Evolutionary conservation across 192 early-diverging fungal genomes (phyloP), one percentile per base, ranked within the genome.

Genomic region (Radiomyces spectabilis): DNA sequence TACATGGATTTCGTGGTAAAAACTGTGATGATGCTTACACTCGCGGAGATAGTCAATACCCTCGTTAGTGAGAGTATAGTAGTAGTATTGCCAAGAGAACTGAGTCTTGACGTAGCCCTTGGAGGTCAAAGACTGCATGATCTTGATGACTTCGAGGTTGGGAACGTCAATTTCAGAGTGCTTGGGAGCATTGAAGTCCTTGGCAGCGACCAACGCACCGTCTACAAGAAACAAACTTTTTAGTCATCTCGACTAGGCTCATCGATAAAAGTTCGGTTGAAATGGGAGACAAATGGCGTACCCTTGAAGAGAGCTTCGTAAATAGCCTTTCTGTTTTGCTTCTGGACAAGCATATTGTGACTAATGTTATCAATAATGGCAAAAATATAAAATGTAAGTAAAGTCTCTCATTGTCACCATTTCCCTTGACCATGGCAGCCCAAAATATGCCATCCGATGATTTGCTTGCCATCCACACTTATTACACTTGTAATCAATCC

Each of bases 41-140:
- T 92, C 87, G 70, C 95, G 89, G 59, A 98, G 81, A 78, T 95
- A 97, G 71, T 88, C 91, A 64, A 97, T 94, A 74, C 96, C 96
- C 77, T 91, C 89, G 64, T 94, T 85, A 67, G 95, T 99, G 67
- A 99, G 83, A 75, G 85, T 92, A 78, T 99, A 99, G 91, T 99
- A 99, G 84, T 95, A 99, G 81, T 92, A 92, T 72, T 97, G 94
- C 96, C 96, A 99, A 69, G 93, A 96, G 88, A 99, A 99, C 68
- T 88, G 88, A 65, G 88, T 89, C 78, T 89, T 92, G 72, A 99
- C 94, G 55, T 71, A 89, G 59, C 90, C 92, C 69, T 84, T 85
- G 55, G 96, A 99, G 69, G 81, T 78, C 72, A 99, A 83, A 51
- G 88, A 92, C 85, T 99, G 94, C 65, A 96, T 87, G 56, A 93